These are phyloP conservation scores for Chaetomiaceae sp. DNA, from an alignment of 2,329 filamentous ascomycete species.

Conservation along the genomic window DNA sequence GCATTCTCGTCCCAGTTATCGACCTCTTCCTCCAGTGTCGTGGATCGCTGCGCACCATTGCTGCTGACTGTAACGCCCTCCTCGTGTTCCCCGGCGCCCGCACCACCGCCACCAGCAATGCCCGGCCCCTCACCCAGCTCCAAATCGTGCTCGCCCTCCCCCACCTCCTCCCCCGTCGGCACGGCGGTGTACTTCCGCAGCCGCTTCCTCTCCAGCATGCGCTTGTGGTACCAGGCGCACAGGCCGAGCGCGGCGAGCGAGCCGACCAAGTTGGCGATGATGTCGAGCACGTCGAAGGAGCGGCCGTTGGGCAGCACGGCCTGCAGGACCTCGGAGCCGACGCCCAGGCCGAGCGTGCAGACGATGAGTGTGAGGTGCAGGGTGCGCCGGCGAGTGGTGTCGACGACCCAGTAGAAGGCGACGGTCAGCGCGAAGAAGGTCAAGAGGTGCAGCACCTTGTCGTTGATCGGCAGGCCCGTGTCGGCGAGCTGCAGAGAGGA, in stretches of 20 bases:
- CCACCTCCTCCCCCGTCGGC: slow-evolving; percentile 50
- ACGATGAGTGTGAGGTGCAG: slow-evolving; percentile 76
- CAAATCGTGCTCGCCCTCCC: slow-evolving; percentile 59
- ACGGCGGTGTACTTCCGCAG: slow-evolving; percentile 67
- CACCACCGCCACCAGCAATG: slow-evolving; percentile 24
- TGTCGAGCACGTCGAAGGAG: slow-evolving; percentile 71
- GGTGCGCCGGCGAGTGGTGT: slow-evolving; percentile 78
- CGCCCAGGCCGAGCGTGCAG: slow-evolving; percentile 65
- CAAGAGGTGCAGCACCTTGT: slow-evolving; percentile 80
- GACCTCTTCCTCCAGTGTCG: slow-evolving; percentile 69
- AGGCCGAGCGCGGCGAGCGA: slow-evolving; percentile 64
- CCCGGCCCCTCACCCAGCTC: slow-evolving; percentile 63
- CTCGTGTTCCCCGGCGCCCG: slow-evolving; percentile 47
- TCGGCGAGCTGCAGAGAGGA: slow-evolving; percentile 51
- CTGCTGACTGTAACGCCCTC: slow-evolving; percentile 48
- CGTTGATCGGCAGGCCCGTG: slow-evolving; percentile 55
- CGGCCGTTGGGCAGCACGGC: slow-evolving; percentile 67
- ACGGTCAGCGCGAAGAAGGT: slow-evolving; percentile 88
- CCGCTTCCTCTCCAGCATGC: slow-evolving; percentile 86
- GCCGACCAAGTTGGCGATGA: slow-evolving; percentile 80
- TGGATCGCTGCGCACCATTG: slow-evolving; percentile 22
- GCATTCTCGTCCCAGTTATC: slow-evolving; percentile 93
- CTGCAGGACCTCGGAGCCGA: slow-evolving; percentile 73
- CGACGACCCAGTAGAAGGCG: slow-evolving; percentile 93
- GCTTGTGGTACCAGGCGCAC: slow-evolving; percentile 87